A percentile compares a stretch with the other conserved stretches of the same genome.
Conservation (phyloP, 1,139 yeast genomes). For the Kurtzmaniella natalensis region DNA sequence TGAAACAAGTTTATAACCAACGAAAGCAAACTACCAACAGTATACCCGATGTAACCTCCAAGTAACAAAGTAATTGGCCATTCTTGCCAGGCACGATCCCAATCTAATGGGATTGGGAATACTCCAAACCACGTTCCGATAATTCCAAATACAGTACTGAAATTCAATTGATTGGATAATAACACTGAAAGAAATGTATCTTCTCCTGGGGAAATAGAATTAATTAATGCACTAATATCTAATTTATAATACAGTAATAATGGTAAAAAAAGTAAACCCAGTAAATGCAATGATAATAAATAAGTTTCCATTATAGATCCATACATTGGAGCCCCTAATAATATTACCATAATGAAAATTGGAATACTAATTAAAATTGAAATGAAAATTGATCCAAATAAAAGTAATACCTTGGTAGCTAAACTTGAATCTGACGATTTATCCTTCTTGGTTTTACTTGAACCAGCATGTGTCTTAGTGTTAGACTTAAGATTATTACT, state of each 20-base stretch:
- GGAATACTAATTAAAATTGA: constrained; percentile 48
- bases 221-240: constrained; percentile 30
- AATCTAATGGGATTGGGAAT: constrained; percentile 88
- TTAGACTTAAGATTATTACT: constrained; percentile 6
- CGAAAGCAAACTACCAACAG: constrained; percentile 40
- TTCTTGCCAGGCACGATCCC: constrained; percentile 97
- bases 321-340: constrained; percentile 87
- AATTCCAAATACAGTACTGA: constrained; percentile 46
- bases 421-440: too few relatives aligned
- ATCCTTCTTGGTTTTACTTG: too few relatives aligned
- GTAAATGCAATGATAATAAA: constrained; percentile 60
- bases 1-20: constrained; percentile 1
- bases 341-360: constrained; percentile 46
- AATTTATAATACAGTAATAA: constrained; percentile 57
- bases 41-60: constrained; percentile 76
- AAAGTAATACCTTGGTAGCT: constrained; percentile 30
- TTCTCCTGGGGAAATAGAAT: constrained; percentile 4
- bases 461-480: constrained; percentile 16
- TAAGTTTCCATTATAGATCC: constrained; percentile 55
- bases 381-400: constrained; percentile 34
- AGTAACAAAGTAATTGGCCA: constrained; percentile 91
- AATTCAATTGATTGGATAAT: constrained; percentile 33
- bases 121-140: constrained; percentile 93
- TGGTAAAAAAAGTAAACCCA: constrained; percentile 61
- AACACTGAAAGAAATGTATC: constrained; percentile 22